Conservation (phyloP, 306 rosid genomes). For the Medicago ruthenica region DNA sequence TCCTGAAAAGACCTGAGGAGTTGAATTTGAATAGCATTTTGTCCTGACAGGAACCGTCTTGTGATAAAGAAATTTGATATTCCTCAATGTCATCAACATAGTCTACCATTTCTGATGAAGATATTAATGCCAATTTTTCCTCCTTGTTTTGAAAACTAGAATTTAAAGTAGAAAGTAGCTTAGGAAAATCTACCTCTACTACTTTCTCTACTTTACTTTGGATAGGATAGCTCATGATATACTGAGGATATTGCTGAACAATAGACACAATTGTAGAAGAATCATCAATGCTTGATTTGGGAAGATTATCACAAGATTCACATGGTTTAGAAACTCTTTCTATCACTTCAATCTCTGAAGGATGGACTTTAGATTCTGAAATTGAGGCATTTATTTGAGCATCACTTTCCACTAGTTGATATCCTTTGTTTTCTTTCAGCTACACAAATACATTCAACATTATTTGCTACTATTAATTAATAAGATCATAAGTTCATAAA, state of each 20-base stretch:
- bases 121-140: slow-evolving; percentile 28
- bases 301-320: slow-evolving; percentile 26
- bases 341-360: slow-evolving; percentile 45
- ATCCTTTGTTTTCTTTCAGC: slow-evolving; percentile 49
- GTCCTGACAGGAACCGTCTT: slow-evolving; percentile 51
- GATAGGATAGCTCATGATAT: slow-evolving; percentile 32
- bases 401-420: slow-evolving; percentile 39
- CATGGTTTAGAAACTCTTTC: slow-evolving; percentile 26
- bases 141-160: slow-evolving; percentile 33
- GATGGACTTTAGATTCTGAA: slow-evolving; percentile 45
- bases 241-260: slow-evolving; percentile 48
- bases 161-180: slow-evolving; percentile 26
- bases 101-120: slow-evolving; percentile 48
- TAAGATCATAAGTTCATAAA: background rate
- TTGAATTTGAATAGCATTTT: slow-evolving; percentile 66
- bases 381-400: slow-evolving; percentile 34
- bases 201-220: slow-evolving; percentile 27
- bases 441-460: slow-evolving; percentile 31
- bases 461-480: background rate
- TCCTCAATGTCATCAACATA: slow-evolving; percentile 66
- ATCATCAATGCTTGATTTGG: slow-evolving; percentile 22
- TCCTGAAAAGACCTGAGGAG: slow-evolving; percentile 33
- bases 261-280: slow-evolving; percentile 42
- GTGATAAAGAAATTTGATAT: slow-evolving; percentile 44
- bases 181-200: slow-evolving; percentile 24